Evolutionary conservation across 169 alveolate species (phyloP).

Genomic region (Neospora caninum): DNA sequence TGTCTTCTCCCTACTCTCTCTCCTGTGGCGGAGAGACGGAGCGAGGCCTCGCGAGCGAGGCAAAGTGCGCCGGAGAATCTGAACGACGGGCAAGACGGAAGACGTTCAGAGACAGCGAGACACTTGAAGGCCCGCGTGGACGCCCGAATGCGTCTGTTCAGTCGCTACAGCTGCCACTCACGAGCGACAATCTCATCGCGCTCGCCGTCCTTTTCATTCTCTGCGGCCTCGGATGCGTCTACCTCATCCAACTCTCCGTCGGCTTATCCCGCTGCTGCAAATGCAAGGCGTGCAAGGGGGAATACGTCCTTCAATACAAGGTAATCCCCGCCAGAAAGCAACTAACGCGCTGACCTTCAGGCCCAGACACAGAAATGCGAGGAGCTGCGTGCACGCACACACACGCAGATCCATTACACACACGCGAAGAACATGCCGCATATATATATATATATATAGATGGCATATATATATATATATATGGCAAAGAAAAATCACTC

Average conservation of each 20-base stretch:
- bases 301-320: constrained; percentile 15
- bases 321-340: neutral
- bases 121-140: neutral
- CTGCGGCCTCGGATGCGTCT: constrained; percentile 19
- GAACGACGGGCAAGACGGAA: neutral
- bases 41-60: neutral
- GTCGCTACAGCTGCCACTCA: constrained; percentile 29
- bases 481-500: too few relatives aligned
- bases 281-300: constrained; percentile 60
- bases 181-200: constrained; percentile 34
- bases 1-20: neutral
- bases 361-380: neutral
- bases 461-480: neutral
- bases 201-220: constrained; percentile 37
- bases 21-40: neutral
- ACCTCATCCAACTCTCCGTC: neutral
- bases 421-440: too few relatives aligned
- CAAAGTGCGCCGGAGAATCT: neutral
- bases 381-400: too few relatives aligned
- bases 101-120: too few relatives aligned
- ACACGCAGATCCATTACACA: neutral
- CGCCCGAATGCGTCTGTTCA: neutral
- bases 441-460: too few relatives aligned
- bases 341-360: neutral
- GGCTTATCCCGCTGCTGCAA: constrained; percentile 41